Conservation (phyloP, 2,329 filamentous ascomycete genomes). For the Trichoderma citrinoviride region DNA sequence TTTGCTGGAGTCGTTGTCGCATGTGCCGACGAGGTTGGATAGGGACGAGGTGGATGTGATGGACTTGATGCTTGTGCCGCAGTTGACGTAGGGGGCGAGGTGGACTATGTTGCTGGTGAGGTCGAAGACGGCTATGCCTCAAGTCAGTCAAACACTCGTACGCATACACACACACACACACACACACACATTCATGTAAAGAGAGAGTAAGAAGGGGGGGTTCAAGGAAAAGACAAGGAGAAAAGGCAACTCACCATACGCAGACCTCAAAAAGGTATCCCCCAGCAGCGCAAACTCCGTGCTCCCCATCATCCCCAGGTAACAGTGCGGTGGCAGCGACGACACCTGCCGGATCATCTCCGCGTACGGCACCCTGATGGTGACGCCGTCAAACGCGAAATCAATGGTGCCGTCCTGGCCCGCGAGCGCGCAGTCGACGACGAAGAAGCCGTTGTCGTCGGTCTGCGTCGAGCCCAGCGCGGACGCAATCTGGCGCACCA, state of each 20-base stretch:
- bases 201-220: neutral
- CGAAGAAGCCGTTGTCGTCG: conserved; percentile 45
- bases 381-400: conserved; percentile 49
- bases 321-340: conserved; percentile 38
- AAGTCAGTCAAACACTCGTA: too few species aligned
- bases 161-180: neutral
- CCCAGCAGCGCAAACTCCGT: conserved; percentile 50
- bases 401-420: conserved; percentile 44
- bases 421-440: conserved; percentile 45
- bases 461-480: conserved; percentile 46
- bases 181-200: neutral
- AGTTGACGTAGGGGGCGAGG: conserved; percentile 52
- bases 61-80: conserved; percentile 35
- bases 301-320: conserved; percentile 49
- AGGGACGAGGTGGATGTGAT: conserved; percentile 24
- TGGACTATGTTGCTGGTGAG: conserved; percentile 48
- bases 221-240: too few species aligned
- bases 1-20: conserved; percentile 17
- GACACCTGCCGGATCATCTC: conserved; percentile 43
- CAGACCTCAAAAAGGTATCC: conserved; percentile 53
- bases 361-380: conserved; percentile 48
- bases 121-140: conserved; percentile 47
- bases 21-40: conserved; percentile 22
- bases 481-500: conserved; percentile 50
- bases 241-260: conserved; percentile 43